Base-by-base conservation (phyloP, 768 basidiomycete species). In the Hygrophoropsis aurantiaca region DNA sequence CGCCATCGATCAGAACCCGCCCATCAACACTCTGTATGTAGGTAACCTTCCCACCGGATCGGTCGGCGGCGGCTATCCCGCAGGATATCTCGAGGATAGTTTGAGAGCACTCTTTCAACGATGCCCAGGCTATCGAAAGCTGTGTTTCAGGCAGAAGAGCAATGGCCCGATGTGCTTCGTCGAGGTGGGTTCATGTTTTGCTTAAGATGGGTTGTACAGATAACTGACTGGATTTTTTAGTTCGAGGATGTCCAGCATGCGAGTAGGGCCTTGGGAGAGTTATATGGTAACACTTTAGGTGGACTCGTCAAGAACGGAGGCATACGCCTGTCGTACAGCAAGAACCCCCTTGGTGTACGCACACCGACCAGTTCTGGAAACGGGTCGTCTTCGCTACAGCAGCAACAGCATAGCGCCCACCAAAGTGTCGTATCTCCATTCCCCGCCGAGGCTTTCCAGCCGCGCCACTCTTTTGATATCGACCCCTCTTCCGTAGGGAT, bases 161-260 rank as follows among this genome's bases (percentile, higher is more conserved):
- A 94, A 94, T 58, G 94, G 97, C 1, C 95, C 95, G 7, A 98
- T 98, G 94, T 98, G 97, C 67, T 98, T 98, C 65, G 94, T 98
- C 37, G 97, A 99, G 84, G 91, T 93, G 58, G 20, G 64, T 54
- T 59, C 52, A 21, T 39, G 42, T 5, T 39, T 5, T 46, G 30
- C 37, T 26, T 33, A 4, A 36, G 23, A 21, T 21, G n/a, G 9
- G 13, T n/a, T 20, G 23, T 19, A n/a, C 10, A 0, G 34, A 30
- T 4, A 18, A 16, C 32, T 20, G 21, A 39, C 38, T 27, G 38
- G 56, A 19, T 50, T 35, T 32, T 47, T 32, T 44, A 94, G 89
- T 99, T 98, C 55, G 91, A 97, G 47, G 93, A 94, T 61, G 91
- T 97, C 18, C 66, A 74, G 9, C 81, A 74, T 59, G 97, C 97